A percentile compares a stretch with the other conserved stretches of the same genome.
Evolutionary conservation across 2,329 filamentous ascomycete genomes (phyloP).

Genomic region (Septoria linicola): DNA sequence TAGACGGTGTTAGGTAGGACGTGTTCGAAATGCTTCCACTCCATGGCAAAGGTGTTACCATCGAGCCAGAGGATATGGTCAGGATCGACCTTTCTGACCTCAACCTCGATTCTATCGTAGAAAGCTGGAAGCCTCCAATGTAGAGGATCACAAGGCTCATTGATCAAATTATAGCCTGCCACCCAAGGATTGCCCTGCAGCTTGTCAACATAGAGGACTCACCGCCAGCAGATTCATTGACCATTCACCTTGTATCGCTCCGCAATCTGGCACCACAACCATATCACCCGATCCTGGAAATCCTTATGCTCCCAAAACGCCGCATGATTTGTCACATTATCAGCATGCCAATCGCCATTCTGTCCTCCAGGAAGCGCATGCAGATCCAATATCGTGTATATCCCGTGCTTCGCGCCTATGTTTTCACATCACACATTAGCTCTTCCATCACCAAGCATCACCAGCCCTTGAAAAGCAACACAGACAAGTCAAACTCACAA

Average conservation of each 20-base stretch:
- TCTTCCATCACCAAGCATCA: no score
- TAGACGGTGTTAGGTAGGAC: conserved; percentile 52
- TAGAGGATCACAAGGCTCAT: conserved; percentile 52
- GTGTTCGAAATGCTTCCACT: conserved; percentile 45
- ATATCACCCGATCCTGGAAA: conserved; percentile 51
- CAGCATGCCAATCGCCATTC: conserved; percentile 53
- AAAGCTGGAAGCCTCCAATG: conserved; percentile 49
- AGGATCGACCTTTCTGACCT: conserved; percentile 48
- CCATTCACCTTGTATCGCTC: conserved; percentile 41
- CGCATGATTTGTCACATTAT: conserved; percentile 48
- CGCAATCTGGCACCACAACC: conserved; percentile 52
- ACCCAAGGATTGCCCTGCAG: conserved; percentile 42
- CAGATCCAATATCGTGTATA: conserved; percentile 55
- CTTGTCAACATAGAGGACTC: no score
- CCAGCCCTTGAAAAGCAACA: no score
- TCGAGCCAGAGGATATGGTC: conserved; percentile 49
- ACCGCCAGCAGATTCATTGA: no score
- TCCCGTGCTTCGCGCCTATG: conserved; percentile 41
- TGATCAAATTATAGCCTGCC: conserved; percentile 55
- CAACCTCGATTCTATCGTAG: conserved; percentile 49
- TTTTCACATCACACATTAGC: no score
- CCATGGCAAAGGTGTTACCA: conserved; percentile 40
- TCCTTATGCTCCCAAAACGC: conserved; percentile 54
- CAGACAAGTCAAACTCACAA: conserved; percentile 30
- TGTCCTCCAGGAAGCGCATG: conserved; percentile 52